A percentile compares a stretch with the other conserved stretches of the same genome.
Conservation (phyloP, 2,329 filamentous ascomycete species). For the Lasiodiplodia hormozganensis region DNA sequence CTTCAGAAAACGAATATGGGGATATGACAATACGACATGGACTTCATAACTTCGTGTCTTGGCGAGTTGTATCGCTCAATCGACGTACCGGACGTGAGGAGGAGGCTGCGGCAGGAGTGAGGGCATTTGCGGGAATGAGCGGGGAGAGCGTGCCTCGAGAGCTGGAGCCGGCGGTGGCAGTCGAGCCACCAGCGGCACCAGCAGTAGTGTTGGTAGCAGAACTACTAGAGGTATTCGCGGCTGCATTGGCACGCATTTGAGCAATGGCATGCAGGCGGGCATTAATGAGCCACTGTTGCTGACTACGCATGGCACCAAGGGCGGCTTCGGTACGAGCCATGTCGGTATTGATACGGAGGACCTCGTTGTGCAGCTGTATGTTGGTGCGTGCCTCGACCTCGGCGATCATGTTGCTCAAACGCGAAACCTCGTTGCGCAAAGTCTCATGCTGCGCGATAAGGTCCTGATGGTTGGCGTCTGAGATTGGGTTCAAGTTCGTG, state of each 20-base stretch:
- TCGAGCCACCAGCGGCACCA: neutral
- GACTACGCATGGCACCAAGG: slow-evolving; percentile 25
- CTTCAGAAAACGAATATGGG: neutral
- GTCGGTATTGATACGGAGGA: slow-evolving; percentile 66
- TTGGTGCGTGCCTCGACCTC: slow-evolving; percentile 67
- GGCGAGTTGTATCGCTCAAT: slow-evolving; percentile 21
- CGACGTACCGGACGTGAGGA: slow-evolving; percentile 26
- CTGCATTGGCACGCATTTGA: slow-evolving; percentile 23
- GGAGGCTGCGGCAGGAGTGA: neutral
- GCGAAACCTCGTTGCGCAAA: slow-evolving; percentile 64
- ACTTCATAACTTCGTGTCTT: slow-evolving; percentile 28
- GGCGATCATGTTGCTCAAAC: slow-evolving; percentile 61
- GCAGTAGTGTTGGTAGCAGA: slow-evolving; percentile 14
- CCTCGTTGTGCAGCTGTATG: slow-evolving; percentile 70
- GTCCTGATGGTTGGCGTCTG: slow-evolving; percentile 53
- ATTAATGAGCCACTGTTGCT: slow-evolving; percentile 29
- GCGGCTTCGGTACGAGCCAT: slow-evolving; percentile 65
- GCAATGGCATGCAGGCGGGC: slow-evolving; percentile 25
- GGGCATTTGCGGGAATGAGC: neutral
- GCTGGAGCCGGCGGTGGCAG: slow-evolving; percentile 7
- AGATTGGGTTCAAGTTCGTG: slow-evolving; percentile 39
- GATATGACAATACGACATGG: neutral
- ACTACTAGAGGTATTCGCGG: neutral
- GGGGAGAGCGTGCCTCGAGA: neutral
- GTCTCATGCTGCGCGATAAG: slow-evolving; percentile 67